Base-by-base conservation (phyloP, 768 basidiomycete genomes). In the Phylloporus scabripes region DNA sequence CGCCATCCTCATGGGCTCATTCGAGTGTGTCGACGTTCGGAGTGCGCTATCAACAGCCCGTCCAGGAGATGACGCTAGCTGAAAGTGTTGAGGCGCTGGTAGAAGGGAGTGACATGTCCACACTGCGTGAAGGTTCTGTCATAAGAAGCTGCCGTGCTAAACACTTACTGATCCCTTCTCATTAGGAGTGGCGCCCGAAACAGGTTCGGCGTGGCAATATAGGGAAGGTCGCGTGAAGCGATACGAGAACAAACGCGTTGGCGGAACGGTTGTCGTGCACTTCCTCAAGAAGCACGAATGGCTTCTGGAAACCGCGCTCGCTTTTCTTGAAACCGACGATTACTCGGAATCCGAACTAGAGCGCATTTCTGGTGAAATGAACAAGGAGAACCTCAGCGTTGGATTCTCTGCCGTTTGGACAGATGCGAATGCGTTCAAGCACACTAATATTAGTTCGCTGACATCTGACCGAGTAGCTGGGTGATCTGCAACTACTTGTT, bases 261-360 rank as follows among this genome's bases (percentile, higher is more conserved):
- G 95, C 4, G 96, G 95, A 5, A 99, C 95, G 2, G 78, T 94
- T 40, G 88, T 92, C 18, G 92, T 99, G 45, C 95, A 99, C 70
- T 97, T 91, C 65, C 86, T 99, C 75, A 99, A 97, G 82, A 87
- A 91, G 66, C 83, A 90, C 55, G 87, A 89, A 71, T 99, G 95
- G 95, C 97, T 88, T 70, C 67, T 93, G 57, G 95, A 99, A 71
- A 90, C 94, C 5, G 90, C 92, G 10, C 70, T 92, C 10, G 92
- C 92, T 15, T 72, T 99, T 21, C 73, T 97, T 24, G 90, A 87
- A 46, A 80, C 83, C n/a, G 80, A 83, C 26, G 85, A 91, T 51
- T 70, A 78, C 49, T 83, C 81, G 9, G 82, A 85, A 48, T 56
- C 54, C 23, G 65, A 67, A 49, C 48, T 63, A 10, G 62, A 59